Evolutionary conservation across 495 filamentous ascomycete genomes (phyloP).

Genomic region (Glutinoglossum americanum): DNA sequence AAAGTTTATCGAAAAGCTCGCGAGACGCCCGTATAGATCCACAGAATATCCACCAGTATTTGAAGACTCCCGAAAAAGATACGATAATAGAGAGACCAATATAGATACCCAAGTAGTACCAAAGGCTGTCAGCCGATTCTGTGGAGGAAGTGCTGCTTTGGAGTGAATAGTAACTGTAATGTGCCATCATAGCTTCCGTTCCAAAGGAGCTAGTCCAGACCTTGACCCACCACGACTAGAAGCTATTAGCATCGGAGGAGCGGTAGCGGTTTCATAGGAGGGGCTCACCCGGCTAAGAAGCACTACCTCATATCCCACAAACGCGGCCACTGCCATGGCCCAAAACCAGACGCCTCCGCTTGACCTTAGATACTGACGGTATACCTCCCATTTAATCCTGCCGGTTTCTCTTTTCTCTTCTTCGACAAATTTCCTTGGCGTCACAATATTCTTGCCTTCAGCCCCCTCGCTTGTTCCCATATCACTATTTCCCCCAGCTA

Average conservation of each 20-base stretch:
- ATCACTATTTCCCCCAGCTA: conserved; percentile 5
- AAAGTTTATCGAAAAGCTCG: conserved; percentile 39
- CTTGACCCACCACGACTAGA: conserved; percentile 43
- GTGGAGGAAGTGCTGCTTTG: not conserved
- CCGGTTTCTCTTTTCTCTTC: conserved; percentile 51
- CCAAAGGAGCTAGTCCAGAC: conserved; percentile 37
- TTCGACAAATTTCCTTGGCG: conserved; percentile 47
- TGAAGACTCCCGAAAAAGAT: conserved; percentile 32
- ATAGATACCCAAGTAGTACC: conserved; percentile 48
- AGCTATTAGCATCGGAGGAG: not conserved
- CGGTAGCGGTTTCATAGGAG: not conserved
- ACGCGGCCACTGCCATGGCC: conserved; percentile 30
- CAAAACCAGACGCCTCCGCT: conserved; percentile 46
- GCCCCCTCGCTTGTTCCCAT: conserved; percentile 8
- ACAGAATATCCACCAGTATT: conserved; percentile 34
- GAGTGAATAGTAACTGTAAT: not conserved
- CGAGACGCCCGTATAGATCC: conserved; percentile 42
- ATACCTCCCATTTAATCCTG: conserved; percentile 37
- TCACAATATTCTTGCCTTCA: conserved; percentile 6
- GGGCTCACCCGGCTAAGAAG: conserved; percentile 24
- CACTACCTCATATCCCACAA: conserved; percentile 27
- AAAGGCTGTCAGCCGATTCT: conserved; percentile 15
- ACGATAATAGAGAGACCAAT: conserved; percentile 32
- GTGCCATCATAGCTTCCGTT: conserved; percentile 9
- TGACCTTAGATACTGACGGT: conserved; percentile 38